Conservation (phyloP, 768 basidiomycete species). For the Suillus clintonianus region DNA sequence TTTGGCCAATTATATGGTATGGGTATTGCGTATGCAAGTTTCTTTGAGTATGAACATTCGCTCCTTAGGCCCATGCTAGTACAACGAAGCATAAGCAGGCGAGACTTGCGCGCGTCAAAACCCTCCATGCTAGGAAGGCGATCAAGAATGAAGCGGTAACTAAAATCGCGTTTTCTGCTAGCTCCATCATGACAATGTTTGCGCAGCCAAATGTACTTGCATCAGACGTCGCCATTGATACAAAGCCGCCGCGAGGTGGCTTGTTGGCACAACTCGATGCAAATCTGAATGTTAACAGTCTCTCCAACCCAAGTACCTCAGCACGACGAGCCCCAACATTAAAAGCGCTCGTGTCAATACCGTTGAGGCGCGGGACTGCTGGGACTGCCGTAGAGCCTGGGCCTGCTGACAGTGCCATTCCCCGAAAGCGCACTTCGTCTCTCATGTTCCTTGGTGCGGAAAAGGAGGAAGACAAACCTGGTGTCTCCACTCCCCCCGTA, state of each 20-base stretch:
- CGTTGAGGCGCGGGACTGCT: conserved; percentile 3
- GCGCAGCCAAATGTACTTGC: conserved; percentile 6
- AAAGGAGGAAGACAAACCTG: conserved; percentile 1
- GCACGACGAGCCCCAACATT: not conserved
- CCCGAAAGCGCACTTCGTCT: conserved; percentile 39
- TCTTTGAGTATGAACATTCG: not conserved
- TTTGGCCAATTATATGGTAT: conserved; percentile 47
- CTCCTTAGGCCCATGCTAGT: conserved; percentile 1
- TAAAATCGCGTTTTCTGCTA: not conserved
- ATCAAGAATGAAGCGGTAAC: conserved; percentile 1
- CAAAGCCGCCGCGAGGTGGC: not conserved
- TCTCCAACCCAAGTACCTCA: not conserved
- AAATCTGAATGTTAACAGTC: not conserved
- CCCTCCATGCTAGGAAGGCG: not conserved
- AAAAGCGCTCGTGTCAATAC: not conserved
- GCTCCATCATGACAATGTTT: not conserved
- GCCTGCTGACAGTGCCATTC: conserved; percentile 28
- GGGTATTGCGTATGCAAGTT: conserved; percentile 16
- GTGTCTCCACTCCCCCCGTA: not conserved
- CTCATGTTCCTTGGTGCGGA: conserved; percentile 19
- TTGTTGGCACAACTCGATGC: conserved; percentile 9
- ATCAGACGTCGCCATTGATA: not conserved
- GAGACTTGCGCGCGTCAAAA: conserved; percentile 27
- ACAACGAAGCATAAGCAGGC: conserved; percentile 26
- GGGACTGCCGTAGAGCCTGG: conserved; percentile 30